phyloP scores from a whole-genome alignment of 2,329 filamentous ascomycete species.

The Beauveria sp. region DNA sequence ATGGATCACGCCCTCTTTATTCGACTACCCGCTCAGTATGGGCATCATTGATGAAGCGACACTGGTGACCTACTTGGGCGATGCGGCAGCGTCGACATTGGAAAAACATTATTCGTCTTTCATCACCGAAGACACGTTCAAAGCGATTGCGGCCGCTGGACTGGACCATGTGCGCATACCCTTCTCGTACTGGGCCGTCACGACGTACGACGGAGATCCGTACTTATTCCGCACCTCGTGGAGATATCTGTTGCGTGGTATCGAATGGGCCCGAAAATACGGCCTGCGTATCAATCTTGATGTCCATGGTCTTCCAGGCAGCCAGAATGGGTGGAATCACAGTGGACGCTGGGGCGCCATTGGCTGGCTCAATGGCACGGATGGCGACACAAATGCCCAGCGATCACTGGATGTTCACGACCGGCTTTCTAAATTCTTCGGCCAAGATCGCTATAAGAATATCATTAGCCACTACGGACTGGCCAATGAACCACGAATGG shows the following conservation, averaged over 20 bases:
- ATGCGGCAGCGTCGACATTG: conserved; percentile 57
- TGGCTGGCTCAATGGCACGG: conserved; percentile 83
- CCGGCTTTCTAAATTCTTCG: conserved; percentile 82
- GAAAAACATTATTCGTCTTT: conserved; percentile 90
- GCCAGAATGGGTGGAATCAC: conserved; percentile 97
- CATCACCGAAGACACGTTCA: conserved; percentile 76
- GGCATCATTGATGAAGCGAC: conserved; percentile 85
- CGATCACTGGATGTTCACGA: conserved; percentile 83
- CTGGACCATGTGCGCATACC: conserved; percentile 96
- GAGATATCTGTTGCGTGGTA: conserved; percentile 85
- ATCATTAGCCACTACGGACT: conserved; percentile 89
- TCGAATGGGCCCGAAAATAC: conserved; percentile 90
- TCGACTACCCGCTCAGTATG: conserved; percentile 56
- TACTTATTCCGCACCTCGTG: conserved; percentile 83
- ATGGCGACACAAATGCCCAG: conserved; percentile 70
- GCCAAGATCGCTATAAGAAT: conserved; percentile 87
- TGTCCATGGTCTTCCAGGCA: conserved; percentile 82
- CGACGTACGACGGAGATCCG: conserved; percentile 75
- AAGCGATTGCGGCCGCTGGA: conserved; percentile 76
- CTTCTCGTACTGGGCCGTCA: conserved; percentile 91
- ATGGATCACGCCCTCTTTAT: conserved; percentile 90
- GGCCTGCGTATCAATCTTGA: conserved; percentile 90
- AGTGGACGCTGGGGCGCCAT: conserved; percentile 76
- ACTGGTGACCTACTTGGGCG: conserved; percentile 62
- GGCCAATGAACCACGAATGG: conserved; percentile 90